phyloP scores from a whole-genome alignment of 495 filamentous ascomycete genomes.

The Thermochaetoides thermophila region DNA sequence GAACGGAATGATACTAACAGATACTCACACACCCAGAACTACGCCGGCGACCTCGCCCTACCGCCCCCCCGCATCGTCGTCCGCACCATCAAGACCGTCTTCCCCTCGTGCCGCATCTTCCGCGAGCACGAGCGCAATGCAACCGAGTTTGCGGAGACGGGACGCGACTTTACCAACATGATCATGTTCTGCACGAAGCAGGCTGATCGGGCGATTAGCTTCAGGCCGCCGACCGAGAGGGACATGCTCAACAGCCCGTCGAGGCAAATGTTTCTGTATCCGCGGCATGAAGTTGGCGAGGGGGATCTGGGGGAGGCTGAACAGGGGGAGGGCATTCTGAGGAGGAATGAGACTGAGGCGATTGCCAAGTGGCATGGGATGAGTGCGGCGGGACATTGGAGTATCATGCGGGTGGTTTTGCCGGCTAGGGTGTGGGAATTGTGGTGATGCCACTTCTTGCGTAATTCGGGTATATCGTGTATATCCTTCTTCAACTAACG shows the following conservation, averaged over 20 bases:
- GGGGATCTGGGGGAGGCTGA: constrained; percentile 23
- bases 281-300: constrained; percentile 55
- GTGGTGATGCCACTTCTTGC: constrained; percentile 41
- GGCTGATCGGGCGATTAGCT: constrained; percentile 30
- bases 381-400: constrained; percentile 75
- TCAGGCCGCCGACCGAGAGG: constrained; percentile 47
- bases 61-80: constrained; percentile 56
- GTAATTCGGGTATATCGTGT: neutral
- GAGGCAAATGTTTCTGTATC: constrained; percentile 52
- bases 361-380: constrained; percentile 54
- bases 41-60: constrained; percentile 77
- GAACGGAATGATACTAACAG: too few species aligned
- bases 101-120: constrained; percentile 71
- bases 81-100: constrained; percentile 54
- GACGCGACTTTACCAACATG: constrained; percentile 77
- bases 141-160: constrained; percentile 24
- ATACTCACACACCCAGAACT: too few species aligned
- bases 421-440: constrained; percentile 72
- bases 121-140: constrained; percentile 50
- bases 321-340: constrained; percentile 32
- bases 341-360: constrained; percentile 40
- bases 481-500: neutral
- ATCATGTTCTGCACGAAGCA: constrained; percentile 57
- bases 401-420: constrained; percentile 74
- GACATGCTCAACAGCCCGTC: constrained; percentile 63